Percentiles rank a stretch among this genome's conserved stretches.
phyloP scores from a whole-genome alignment of 208 protist genomes.

The Trypanosoma theileri region DNA sequence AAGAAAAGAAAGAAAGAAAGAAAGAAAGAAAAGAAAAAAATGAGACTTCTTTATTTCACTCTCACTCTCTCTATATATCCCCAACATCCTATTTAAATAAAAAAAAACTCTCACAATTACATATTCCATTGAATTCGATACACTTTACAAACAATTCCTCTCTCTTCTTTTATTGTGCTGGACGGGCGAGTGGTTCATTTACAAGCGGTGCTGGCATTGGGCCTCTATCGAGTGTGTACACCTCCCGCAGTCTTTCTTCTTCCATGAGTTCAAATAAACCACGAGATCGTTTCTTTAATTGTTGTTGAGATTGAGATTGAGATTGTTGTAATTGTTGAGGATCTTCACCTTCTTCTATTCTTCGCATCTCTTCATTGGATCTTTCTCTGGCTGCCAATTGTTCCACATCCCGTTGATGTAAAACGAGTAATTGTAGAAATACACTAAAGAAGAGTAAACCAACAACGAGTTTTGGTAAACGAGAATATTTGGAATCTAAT shows the following conservation, averaged over 20 bases:
- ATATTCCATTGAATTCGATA: too few species aligned
- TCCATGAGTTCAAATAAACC: slow-evolving; percentile 67
- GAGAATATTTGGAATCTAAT: slow-evolving; percentile 64
- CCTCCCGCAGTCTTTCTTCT: slow-evolving; percentile 34
- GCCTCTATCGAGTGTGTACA: slow-evolving; percentile 33
- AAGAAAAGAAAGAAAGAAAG: background rate
- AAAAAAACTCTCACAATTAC: too few species aligned
- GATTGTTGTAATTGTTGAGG: background rate
- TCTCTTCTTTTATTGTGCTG: slow-evolving; percentile 13
- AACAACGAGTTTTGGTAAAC: slow-evolving; percentile 48
- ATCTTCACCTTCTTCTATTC: slow-evolving; percentile 19
- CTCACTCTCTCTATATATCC: background rate
- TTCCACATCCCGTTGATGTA: slow-evolving; percentile 47
- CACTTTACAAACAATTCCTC: background rate
- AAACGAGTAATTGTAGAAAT: slow-evolving; percentile 62
- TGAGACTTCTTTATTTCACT: background rate
- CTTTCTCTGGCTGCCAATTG: slow-evolving; percentile 29
- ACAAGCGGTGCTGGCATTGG: slow-evolving; percentile 14
- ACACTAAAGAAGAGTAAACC: slow-evolving; percentile 52
- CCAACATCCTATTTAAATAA: too few species aligned
- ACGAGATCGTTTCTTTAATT: background rate
- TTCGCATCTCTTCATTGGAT: too few species aligned
- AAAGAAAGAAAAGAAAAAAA: background rate
- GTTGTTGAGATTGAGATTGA: too few species aligned
- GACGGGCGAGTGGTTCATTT: slow-evolving; percentile 21